Percentiles rank a stretch among this genome's conserved stretches.
phyloP scores from a whole-genome alignment of 495 filamentous ascomycete genomes.

The Podospora anserina region DNA sequence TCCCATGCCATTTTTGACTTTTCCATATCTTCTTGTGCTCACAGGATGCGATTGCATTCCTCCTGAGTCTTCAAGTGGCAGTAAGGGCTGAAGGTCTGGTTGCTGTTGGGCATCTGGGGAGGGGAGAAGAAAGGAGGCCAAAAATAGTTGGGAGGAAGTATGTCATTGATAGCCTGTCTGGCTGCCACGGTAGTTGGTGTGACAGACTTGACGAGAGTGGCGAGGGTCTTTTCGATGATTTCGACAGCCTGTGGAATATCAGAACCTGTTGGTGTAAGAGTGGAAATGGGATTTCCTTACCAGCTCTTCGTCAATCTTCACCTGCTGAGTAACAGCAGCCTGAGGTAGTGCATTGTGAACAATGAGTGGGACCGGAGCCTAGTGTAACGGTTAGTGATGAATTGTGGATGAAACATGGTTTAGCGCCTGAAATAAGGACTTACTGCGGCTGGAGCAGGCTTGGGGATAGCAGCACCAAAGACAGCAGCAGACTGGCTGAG shows the following conservation, averaged over 20 bases:
- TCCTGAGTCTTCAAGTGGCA: not conserved
- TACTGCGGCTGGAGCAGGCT: not conserved
- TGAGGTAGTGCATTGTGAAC: not conserved
- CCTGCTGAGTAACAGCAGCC: not conserved
- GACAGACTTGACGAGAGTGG: not conserved
- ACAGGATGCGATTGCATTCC: not conserved
- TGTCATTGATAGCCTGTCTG: not conserved
- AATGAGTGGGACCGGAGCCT: not conserved
- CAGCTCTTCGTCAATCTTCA: not conserved
- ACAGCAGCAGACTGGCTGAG: not conserved
- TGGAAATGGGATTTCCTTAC: not conserved
- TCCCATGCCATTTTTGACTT: not conserved
- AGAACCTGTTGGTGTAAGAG: not conserved
- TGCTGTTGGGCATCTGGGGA: not conserved
- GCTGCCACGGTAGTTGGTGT: not conserved
- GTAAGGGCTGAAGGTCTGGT: not conserved
- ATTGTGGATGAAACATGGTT: not conserved
- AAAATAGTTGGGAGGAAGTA: not conserved
- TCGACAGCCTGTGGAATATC: not conserved
- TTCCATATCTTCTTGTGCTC: not conserved
- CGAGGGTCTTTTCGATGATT: not conserved
- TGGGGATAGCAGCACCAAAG: not conserved
- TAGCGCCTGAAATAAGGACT: not conserved
- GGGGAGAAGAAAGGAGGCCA: not conserved
- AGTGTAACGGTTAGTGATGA: not conserved